These are phyloP conservation scores for Psidium friedrichsthalianum DNA, from an alignment of 345 rosid genomes.

Conservation along the genomic window DNA sequence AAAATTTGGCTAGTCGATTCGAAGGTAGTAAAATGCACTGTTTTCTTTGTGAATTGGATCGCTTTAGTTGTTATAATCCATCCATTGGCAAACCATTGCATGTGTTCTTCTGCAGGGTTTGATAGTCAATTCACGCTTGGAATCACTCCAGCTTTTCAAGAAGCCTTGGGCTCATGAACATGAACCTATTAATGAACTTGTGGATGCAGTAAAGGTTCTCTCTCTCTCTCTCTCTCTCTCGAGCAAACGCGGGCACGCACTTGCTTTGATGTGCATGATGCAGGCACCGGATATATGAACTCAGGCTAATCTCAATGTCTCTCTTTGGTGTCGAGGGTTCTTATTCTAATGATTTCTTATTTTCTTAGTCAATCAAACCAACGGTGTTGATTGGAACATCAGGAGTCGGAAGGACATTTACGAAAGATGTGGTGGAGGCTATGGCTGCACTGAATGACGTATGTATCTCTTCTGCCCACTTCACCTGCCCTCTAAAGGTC, in stretches of 20 bases:
- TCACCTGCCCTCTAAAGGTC: not conserved
- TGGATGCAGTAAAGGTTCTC: constrained; percentile 63
- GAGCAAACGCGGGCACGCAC: not conserved
- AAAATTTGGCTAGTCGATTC: constrained; percentile 90
- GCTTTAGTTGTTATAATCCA: not conserved
- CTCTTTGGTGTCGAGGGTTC: constrained; percentile 1
- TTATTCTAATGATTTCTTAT: constrained; percentile 2
- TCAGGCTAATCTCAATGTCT: not conserved
- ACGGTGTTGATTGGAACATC: constrained; percentile 93
- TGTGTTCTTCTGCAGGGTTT: constrained; percentile 47
- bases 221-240: constrained; percentile 9
- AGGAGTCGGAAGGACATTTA: constrained; percentile 82
- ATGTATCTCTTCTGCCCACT: not conserved
- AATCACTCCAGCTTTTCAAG: constrained; percentile 90
- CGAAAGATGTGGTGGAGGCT: constrained; percentile 78
- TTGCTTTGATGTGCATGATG: not conserved
- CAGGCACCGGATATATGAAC: not conserved
- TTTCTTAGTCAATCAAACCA: constrained; percentile 69
- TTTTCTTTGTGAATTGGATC: not conserved
- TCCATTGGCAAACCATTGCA: not conserved
- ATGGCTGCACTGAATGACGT: constrained; percentile 86
- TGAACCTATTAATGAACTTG: constrained; percentile 52
- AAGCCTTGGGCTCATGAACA: constrained; percentile 95
- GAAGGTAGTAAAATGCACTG: constrained; percentile 33
- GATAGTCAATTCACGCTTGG: constrained; percentile 71